Base-by-base conservation (phyloP, 257 asterid genomes). In the Mentha longifolia region DNA sequence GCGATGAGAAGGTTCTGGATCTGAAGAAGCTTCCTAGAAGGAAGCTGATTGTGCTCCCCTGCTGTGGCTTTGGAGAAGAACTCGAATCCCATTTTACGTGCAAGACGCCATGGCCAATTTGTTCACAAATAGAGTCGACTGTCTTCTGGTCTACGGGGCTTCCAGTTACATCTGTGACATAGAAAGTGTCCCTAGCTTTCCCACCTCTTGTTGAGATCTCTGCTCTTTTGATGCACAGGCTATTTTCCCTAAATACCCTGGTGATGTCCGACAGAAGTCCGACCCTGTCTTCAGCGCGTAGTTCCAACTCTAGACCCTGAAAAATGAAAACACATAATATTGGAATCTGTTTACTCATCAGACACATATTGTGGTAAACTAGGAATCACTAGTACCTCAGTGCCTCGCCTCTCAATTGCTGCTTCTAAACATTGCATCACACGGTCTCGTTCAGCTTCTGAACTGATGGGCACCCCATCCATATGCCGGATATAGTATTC, bases 361-460 rank as follows among this genome's bases (percentile, higher is more conserved):
- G 45, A 58, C 31, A 30, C 19, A 33, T 14, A 52, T 50, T 58
- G 57, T 55, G 52, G 79, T 1, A 22, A 33, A 61, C 19, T 74
- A 39, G 31, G 5, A 55, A 35, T 19, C 64, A 39, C 19, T n/a
- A 54, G 46, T 58, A 90, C 97, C 95, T 83, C 93, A 22, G 80
- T 79, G 77, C 84, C 86, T 77, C 97, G 75, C 74, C 97, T 85
- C 84, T 90, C 91, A 42, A 90, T 83, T 76, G 97, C 97, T 46
- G 97, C 97, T 86, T 90, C 93, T 52, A 90, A 85, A 72, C 95
- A 90, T 65, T 85, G 90, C 78, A 82, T 77, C 33, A 88, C 95
- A 25, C 95, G 91, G 65, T 86, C 95, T 45, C 92, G 73, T 83
- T 90, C 97, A 47, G 95, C 95, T 76, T 88, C 93, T 58, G 93